Conservation (phyloP, 257 asterid genomes). For the Penstemon davidsonii region DNA sequence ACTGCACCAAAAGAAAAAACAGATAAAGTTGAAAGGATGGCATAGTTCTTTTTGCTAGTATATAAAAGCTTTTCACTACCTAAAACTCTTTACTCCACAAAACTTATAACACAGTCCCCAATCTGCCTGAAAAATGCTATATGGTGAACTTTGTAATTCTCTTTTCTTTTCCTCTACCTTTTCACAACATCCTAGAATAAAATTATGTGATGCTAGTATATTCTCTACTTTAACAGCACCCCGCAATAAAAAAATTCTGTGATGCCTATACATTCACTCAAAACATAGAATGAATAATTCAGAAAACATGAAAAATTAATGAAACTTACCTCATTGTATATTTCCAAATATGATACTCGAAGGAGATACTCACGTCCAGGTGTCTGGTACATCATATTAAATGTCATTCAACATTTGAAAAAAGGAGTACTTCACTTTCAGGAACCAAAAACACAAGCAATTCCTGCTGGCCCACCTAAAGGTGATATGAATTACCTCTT, state of each 20-base stretch:
- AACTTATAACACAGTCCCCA: background rate
- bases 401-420: constrained; percentile 24
- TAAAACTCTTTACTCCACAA: no score
- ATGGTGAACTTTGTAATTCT: background rate
- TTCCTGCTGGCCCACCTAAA: constrained; percentile 20
- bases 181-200: constrained; percentile 1
- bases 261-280: background rate
- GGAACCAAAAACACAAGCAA: constrained; percentile 22
- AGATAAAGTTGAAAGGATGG: constrained; percentile 4
- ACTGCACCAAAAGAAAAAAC: constrained; percentile 2
- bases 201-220: background rate
- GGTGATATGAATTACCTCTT: constrained; percentile 52
- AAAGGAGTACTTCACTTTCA: constrained; percentile 19
- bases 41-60: background rate
- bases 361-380: constrained; percentile 87
- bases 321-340: constrained; percentile 75
- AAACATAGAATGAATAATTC: background rate
- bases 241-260: background rate
- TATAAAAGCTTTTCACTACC: background rate
- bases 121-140: background rate
- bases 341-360: constrained; percentile 83
- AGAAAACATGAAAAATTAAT: constrained; percentile 10
- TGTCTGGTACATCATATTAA: constrained; percentile 47
- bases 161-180: background rate
- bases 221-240: background rate